A percentile compares a stretch with the other conserved stretches of the same genome.
Conservation (phyloP, 805 yeast genomes). For the Monosporozyma siamensis region DNA sequence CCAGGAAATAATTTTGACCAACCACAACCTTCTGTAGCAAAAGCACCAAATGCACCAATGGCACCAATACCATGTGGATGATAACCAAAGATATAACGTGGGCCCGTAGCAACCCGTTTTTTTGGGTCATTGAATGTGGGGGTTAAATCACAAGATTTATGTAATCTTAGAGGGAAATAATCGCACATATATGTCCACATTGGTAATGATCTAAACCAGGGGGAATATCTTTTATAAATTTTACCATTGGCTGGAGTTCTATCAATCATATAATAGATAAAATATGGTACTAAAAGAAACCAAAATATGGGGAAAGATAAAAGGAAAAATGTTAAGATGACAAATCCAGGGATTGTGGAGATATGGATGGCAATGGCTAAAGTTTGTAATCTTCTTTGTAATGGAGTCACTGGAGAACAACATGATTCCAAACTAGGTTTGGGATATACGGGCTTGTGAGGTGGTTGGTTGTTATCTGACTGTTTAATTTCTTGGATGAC, state of each 20-base stretch:
- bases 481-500: not conserved
- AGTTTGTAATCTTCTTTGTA: constrained; percentile 53
- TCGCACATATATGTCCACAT: constrained; percentile 65
- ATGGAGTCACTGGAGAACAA: constrained; percentile 48
- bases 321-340: constrained; percentile 45
- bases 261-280: constrained; percentile 48
- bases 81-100: constrained; percentile 78
- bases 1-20: constrained; percentile 72
- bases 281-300: constrained; percentile 58
- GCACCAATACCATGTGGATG: constrained; percentile 97
- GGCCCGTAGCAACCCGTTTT: constrained; percentile 41
- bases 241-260: constrained; percentile 70
- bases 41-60: constrained; percentile 77
- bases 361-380: constrained; percentile 65
- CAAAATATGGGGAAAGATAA: constrained; percentile 57
- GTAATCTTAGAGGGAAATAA: constrained; percentile 72
- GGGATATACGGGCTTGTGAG: too few species aligned
- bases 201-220: constrained; percentile 43
- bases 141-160: constrained; percentile 55
- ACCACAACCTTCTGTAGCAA: constrained; percentile 74
- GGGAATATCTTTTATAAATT: constrained; percentile 47
- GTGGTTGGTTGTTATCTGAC: too few species aligned
- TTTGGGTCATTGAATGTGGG: constrained; percentile 52
- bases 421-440: constrained; percentile 19
- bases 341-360: constrained; percentile 46